Conservation (phyloP, 495 filamentous ascomycete species). For the Xylaria nigripes region DNA sequence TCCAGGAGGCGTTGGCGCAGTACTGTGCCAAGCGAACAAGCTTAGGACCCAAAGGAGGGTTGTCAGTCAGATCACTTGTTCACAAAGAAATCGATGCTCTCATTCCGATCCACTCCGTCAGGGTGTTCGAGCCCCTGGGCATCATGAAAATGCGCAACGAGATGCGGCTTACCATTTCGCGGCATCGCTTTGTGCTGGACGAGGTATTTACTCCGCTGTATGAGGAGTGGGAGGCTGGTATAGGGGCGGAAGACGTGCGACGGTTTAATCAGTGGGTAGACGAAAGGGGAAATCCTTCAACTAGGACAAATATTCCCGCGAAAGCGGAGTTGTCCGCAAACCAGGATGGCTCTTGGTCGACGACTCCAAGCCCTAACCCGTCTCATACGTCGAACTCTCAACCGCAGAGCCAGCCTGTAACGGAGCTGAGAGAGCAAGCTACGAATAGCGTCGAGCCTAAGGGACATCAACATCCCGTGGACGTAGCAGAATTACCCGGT, state of each 20-base stretch:
- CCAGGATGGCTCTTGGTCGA: slow-evolving; percentile 2
- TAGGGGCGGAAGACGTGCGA: slow-evolving; percentile 1
- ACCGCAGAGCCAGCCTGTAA: background rate
- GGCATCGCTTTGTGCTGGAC: slow-evolving; percentile 7
- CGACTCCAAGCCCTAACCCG: background rate
- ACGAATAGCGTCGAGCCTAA: slow-evolving; percentile 4
- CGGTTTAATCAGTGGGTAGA: slow-evolving; percentile 5
- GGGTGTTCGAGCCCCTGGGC: slow-evolving; percentile 8
- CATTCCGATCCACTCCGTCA: slow-evolving; percentile 11
- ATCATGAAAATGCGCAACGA: slow-evolving; percentile 7
- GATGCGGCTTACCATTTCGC: slow-evolving; percentile 3
- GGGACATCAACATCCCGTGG: background rate
- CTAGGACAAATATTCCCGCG: background rate
- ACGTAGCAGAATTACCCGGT: slow-evolving; percentile 4
- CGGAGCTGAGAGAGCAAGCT: background rate
- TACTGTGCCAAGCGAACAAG: slow-evolving; percentile 4
- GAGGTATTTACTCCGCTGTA: slow-evolving; percentile 1
- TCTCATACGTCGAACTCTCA: background rate
- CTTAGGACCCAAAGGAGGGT: background rate
- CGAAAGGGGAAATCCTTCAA: background rate
- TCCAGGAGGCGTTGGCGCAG: slow-evolving; percentile 6
- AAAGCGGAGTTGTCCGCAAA: background rate
- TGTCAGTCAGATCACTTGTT: slow-evolving; percentile 1
- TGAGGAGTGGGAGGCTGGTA: background rate
- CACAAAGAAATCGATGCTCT: slow-evolving; percentile 7